Percentiles rank a stretch among this genome's conserved stretches.
Evolutionary conservation across 495 filamentous ascomycete species (phyloP).

Genomic region (Aspergillus sclerotioniger): DNA sequence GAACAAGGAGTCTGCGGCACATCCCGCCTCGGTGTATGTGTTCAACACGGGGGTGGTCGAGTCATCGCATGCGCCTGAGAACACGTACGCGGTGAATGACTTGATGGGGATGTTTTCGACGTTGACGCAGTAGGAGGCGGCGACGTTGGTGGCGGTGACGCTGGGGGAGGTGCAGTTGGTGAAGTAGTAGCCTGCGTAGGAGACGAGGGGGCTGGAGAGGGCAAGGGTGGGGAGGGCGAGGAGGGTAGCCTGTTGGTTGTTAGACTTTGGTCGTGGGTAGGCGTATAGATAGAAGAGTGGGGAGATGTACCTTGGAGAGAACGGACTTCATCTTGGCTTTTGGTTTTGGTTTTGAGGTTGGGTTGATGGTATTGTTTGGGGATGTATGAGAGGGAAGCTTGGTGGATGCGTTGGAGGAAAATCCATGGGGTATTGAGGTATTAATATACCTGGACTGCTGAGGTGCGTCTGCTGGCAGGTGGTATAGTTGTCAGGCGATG

Average conservation of each 20-base stretch:
- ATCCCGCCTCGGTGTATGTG: slow-evolving; percentile 20
- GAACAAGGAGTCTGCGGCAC: slow-evolving; percentile 11
- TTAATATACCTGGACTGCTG: too few species aligned
- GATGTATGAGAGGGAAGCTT: too few species aligned
- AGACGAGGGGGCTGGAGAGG: slow-evolving; percentile 14
- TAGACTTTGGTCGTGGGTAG: neutral
- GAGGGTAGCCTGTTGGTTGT: slow-evolving; percentile 1
- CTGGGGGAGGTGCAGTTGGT: slow-evolving; percentile 13
- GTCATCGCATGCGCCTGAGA: slow-evolving; percentile 19
- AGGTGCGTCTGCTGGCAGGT: too few species aligned
- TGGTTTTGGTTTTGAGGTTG: too few species aligned
- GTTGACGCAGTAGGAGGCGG: slow-evolving; percentile 20
- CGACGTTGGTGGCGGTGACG: slow-evolving; percentile 14
- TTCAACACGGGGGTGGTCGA: slow-evolving; percentile 19
- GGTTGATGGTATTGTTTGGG: too few species aligned
- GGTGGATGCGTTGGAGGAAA: too few species aligned
- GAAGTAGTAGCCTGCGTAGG: slow-evolving; percentile 20
- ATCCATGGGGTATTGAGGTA: too few species aligned
- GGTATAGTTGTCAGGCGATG: too few species aligned
- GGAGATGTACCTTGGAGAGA: slow-evolving; percentile 1
- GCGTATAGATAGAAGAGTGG: neutral
- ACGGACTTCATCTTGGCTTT: slow-evolving; percentile 4
- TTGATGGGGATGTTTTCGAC: slow-evolving; percentile 24
- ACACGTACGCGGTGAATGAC: slow-evolving; percentile 22
- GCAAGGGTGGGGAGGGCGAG: slow-evolving; percentile 10